phyloP scores from a whole-genome alignment of 2,329 filamentous ascomycete species.

The Aspergillus quadricinctus region DNA sequence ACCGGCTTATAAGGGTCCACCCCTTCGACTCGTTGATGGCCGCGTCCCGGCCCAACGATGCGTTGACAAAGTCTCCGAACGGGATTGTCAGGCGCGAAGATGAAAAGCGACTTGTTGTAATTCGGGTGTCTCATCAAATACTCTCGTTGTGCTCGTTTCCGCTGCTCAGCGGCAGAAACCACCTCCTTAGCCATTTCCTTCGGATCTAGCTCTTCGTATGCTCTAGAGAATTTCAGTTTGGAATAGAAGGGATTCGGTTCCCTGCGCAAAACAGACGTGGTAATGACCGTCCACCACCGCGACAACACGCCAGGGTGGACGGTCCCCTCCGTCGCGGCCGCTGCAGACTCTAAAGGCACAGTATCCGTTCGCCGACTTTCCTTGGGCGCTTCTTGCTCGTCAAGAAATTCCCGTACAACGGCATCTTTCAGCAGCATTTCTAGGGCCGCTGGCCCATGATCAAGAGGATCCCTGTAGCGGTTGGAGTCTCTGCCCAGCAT shows the following conservation, averaged over 20 bases:
- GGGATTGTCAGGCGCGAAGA: conserved; percentile 75
- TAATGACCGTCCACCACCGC: conserved; percentile 58
- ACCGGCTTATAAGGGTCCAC: conserved; percentile 81
- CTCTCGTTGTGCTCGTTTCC: conserved; percentile 84
- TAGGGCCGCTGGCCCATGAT: conserved; percentile 85
- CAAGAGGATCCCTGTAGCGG: conserved; percentile 72
- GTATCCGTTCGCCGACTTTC: conserved; percentile 27
- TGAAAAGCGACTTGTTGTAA: conserved; percentile 88
- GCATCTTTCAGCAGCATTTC: conserved; percentile 97
- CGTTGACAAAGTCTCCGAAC: conserved; percentile 80
- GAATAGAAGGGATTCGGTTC: conserved; percentile 97
- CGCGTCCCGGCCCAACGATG: conserved; percentile 86
- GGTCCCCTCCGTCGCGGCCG: conserved; percentile 32
- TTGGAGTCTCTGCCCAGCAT: conserved; percentile 58
- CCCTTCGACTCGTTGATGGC: conserved; percentile 80
- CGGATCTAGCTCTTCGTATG: conserved; percentile 76
- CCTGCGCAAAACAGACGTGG: conserved; percentile 53
- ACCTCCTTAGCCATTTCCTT: conserved; percentile 86
- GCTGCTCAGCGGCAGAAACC: conserved; percentile 73
- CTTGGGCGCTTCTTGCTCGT: conserved; percentile 55
- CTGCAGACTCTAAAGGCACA: conserved; percentile 21
- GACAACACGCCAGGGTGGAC: conserved; percentile 58
- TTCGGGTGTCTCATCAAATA: conserved; percentile 81
- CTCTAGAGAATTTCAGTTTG: conserved; percentile 64
- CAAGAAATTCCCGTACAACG: conserved; percentile 89